Percentiles rank a stretch among this genome's conserved stretches.
phyloP scores from a whole-genome alignment of 129 eudicot genomes.

The Ambrosia trifida region DNA sequence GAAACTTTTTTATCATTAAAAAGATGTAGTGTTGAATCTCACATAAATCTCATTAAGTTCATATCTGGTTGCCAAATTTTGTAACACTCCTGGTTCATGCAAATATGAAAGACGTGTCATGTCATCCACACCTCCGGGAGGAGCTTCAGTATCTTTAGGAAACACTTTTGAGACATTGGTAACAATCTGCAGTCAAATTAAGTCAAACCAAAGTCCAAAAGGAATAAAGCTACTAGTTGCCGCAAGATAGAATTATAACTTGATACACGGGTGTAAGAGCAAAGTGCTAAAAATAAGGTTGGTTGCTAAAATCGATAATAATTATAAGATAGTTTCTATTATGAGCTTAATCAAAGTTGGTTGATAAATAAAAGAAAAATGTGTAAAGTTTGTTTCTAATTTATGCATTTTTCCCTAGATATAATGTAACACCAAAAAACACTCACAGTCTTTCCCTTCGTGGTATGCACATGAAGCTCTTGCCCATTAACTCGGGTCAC shows the following conservation, averaged over 20 bases:
- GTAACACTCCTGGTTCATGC: conserved; percentile 98
- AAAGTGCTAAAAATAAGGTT: too few species aligned
- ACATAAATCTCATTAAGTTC: conserved; percentile 97
- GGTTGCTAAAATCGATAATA: too few species aligned
- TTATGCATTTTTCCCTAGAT: background rate
- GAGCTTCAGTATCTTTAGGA: conserved; percentile 95
- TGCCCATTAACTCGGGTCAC: conserved; percentile 68
- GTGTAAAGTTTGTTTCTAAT: background rate
- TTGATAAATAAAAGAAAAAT: too few species aligned
- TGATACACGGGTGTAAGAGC: too few species aligned
- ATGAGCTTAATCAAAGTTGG: too few species aligned
- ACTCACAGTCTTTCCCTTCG: conserved; percentile 85
- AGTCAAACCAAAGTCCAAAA: conserved; percentile 21
- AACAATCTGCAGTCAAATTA: conserved; percentile 58
- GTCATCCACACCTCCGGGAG: conserved; percentile 99
- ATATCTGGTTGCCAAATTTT: conserved; percentile 87
- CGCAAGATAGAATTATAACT: background rate
- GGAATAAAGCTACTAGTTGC: background rate
- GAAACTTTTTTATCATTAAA: background rate
- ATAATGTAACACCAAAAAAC: conserved; percentile 3
- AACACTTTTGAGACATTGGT: conserved; percentile 78
- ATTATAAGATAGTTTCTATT: too few species aligned
- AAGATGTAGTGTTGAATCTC: conserved; percentile 30
- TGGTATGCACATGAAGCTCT: conserved; percentile 69
- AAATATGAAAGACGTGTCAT: conserved; percentile 97